A percentile compares a stretch with the other conserved stretches of the same genome.
phyloP scores from a whole-genome alignment of 2,329 filamentous ascomycete genomes.

The Aspergillus flavus region DNA sequence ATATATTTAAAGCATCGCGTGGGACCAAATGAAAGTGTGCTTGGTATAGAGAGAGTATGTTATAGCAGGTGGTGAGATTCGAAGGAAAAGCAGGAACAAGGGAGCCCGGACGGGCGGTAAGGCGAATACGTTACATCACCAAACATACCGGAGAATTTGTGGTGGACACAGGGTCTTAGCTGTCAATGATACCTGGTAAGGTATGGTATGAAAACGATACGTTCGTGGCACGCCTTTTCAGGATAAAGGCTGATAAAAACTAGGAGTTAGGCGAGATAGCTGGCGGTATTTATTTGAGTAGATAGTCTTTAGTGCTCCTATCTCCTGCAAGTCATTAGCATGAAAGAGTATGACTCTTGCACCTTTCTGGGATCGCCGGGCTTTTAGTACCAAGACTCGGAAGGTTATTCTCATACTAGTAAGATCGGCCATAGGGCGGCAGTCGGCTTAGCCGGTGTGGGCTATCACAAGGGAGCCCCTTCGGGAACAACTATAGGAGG shows the following conservation, averaged over 20 bases:
- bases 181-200: not conserved
- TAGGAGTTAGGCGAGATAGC: not conserved
- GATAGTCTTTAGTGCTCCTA: not conserved
- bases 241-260: not conserved
- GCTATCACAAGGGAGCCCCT: slow-evolving; percentile 11
- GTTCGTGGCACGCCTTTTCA: not conserved
- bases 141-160: slow-evolving; percentile 8
- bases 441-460: slow-evolving; percentile 11
- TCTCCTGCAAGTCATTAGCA: not conserved
- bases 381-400: slow-evolving; percentile 8
- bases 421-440: slow-evolving; percentile 11
- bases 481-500: not conserved
- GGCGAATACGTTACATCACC: slow-evolving; percentile 6
- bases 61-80: not conserved
- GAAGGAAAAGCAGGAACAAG: not conserved
- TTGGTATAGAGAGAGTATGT: not conserved
- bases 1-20: not conserved
- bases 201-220: not conserved
- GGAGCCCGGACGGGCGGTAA: not conserved
- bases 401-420: slow-evolving; percentile 2
- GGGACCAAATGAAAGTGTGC: not conserved
- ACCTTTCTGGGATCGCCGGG: slow-evolving; percentile 3
- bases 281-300: not conserved
- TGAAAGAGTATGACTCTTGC: not conserved
- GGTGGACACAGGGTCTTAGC: not conserved